Conservation (phyloP, 2,329 filamentous ascomycete genomes). For the Trematosphaeria pertusa region DNA sequence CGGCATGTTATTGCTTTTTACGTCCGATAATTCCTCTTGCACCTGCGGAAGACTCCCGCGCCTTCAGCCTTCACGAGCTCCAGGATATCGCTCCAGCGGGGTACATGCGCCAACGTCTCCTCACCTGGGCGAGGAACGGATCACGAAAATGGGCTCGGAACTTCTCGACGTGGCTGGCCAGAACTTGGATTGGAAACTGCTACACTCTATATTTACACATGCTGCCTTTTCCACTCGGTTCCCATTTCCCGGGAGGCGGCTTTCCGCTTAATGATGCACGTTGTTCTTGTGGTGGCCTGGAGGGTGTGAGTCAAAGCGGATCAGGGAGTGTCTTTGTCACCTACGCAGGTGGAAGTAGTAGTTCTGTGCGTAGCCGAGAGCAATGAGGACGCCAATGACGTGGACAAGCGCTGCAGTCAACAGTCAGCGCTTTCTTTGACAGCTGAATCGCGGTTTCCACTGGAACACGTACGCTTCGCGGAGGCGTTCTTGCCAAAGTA, state of each 20-base stretch:
- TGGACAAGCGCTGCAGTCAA: slow-evolving; percentile 78
- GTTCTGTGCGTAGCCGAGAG: slow-evolving; percentile 92
- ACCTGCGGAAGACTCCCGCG: not conserved
- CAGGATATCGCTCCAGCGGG: not conserved
- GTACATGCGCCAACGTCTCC: not conserved
- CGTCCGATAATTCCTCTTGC: not conserved
- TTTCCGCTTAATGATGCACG: slow-evolving; percentile 81
- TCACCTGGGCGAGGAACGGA: no score
- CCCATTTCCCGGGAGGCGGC: not conserved
- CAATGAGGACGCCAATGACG: slow-evolving; percentile 76
- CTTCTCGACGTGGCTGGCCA: slow-evolving; percentile 27
- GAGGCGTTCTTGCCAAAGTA: slow-evolving; percentile 97
- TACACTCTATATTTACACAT: slow-evolving; percentile 50
- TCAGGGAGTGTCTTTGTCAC: slow-evolving; percentile 48
- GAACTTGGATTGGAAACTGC: slow-evolving; percentile 42
- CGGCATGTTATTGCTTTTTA: no score
- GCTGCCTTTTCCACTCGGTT: slow-evolving; percentile 26
- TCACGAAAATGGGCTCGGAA: no score
- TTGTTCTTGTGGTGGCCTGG: slow-evolving; percentile 99
- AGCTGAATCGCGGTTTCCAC: no score
- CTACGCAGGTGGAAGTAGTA: slow-evolving; percentile 99
- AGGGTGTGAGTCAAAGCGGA: slow-evolving; percentile 25
- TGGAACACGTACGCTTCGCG: slow-evolving; percentile 80
- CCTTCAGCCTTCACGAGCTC: not conserved
- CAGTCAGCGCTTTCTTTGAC: slow-evolving; percentile 21